Evolutionary conservation across 2,329 filamentous ascomycete genomes (phyloP), one percentile per base, ranked within the genome.

Genomic region (Colletotrichum siamense): DNA sequence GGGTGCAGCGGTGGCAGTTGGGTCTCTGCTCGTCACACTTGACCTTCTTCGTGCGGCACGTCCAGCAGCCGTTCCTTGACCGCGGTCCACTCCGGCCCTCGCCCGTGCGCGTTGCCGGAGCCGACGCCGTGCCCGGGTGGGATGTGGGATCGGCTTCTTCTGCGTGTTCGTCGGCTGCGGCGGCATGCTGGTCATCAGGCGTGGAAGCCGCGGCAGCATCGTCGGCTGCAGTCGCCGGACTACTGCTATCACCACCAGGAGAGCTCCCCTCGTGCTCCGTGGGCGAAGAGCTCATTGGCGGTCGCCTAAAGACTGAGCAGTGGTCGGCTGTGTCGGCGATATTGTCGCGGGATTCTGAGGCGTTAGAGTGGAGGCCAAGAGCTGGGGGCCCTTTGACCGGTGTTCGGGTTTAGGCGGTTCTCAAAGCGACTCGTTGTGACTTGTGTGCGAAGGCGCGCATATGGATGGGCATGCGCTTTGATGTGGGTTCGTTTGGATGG

Each of bases 11-110:
- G 32, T 77, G 71, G 59, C 81, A 83, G 30, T 78, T 77, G 2
- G 82, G 82, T 24, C 76, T 73, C 55, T 62, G 73, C 71, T 83
- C 82, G 64, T 83, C 82, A 64, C 82, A 84, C 39, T 83, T 83
- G 30, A 82, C 81, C 72, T 83, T 83, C 67, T 82, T 83, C 6
- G 78, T 75, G 55, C 82, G 80, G 62, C 81, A 83, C 0, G 82
- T 83, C 78, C 79, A 81, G 49, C 77, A 82, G 4, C 76, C 76
- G 26, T 61, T 76, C 57, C 69, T 73, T 8, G 76, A 76, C 30
- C 76, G 73, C 26, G 76, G 74, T 61, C 76, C 76, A 66, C 76
- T 77, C 39, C 73, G 76, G 62, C 75, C 75, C 52, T 75, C 71
- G 15, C 69, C 73, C n/a, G 55, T 68, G 55, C 44, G 66, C 32